Percentiles rank a stretch among this genome's conserved stretches.
Evolutionary conservation across 106 monocot species (phyloP).

Genomic region (Iris macrosiphon): DNA sequence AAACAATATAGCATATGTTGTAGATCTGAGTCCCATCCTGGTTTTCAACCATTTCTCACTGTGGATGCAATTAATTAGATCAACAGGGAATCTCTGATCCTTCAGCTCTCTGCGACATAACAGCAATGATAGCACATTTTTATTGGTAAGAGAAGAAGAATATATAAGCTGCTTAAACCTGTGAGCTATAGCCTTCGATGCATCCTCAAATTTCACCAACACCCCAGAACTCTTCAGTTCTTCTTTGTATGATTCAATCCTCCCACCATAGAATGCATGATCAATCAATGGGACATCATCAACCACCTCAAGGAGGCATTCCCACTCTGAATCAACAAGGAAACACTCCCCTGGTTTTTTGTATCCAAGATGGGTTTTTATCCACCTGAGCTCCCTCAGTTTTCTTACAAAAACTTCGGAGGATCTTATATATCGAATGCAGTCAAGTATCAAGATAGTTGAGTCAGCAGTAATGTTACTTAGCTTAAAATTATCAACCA

Average conservation of each 20-base stretch:
- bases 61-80: slow-evolving; percentile 6
- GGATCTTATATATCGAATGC: slow-evolving; percentile 6
- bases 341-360: slow-evolving; percentile 8
- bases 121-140: slow-evolving; percentile 26
- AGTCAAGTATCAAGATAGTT: slow-evolving; percentile 15
- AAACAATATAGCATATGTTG: slow-evolving; percentile 16
- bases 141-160: slow-evolving; percentile 8
- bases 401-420: not conserved
- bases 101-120: slow-evolving; percentile 17
- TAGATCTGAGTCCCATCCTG: slow-evolving; percentile 9
- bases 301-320: slow-evolving; percentile 15
- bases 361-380: slow-evolving; percentile 25
- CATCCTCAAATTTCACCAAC: slow-evolving; percentile 8
- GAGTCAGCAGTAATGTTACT: slow-evolving; percentile 3
- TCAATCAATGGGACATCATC: slow-evolving; percentile 25
- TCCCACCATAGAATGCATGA: slow-evolving; percentile 21
- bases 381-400: slow-evolving; percentile 10
- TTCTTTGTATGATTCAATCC: slow-evolving; percentile 16
- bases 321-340: slow-evolving; percentile 20
- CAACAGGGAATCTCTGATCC: not conserved
- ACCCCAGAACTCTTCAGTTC: slow-evolving; percentile 34
- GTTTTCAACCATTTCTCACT: slow-evolving; percentile 34
- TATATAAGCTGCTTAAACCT: slow-evolving; percentile 20
- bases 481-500: slow-evolving; percentile 13
- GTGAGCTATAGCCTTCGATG: slow-evolving; percentile 11